Evolutionary conservation across 1,284 basidiomycete species (phyloP).

Genomic region (Ganoderma lucidum): DNA sequence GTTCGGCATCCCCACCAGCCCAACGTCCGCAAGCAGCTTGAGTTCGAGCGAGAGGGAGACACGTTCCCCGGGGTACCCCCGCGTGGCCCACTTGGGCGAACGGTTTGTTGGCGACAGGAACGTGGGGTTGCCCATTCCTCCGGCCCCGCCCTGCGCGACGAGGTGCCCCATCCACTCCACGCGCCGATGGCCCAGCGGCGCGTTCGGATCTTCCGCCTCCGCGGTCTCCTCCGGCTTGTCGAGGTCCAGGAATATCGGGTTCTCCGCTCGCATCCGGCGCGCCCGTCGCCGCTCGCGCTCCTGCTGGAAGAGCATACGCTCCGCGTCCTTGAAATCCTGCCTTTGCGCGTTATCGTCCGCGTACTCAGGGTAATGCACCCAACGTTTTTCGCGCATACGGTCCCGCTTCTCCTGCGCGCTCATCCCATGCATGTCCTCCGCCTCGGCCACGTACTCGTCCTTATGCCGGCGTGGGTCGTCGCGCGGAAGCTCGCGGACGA

Average conservation of each 20-base stretch:
- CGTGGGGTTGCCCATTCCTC: conserved; percentile 92
- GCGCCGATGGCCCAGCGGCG: conserved; percentile 73
- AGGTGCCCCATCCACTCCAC: conserved; percentile 71
- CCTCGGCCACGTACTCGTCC: conserved; percentile 75
- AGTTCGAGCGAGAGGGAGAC: conserved; percentile 91
- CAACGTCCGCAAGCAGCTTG: conserved; percentile 94
- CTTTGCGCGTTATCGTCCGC: conserved; percentile 68
- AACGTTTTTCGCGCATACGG: conserved; percentile 72
- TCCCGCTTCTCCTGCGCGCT: conserved; percentile 55
- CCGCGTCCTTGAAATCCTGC: conserved; percentile 81
- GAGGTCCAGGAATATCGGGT: conserved; percentile 67
- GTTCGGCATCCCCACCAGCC: conserved; percentile 96
- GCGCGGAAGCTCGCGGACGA: conserved; percentile 78
- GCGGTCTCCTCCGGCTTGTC: conserved; percentile 56
- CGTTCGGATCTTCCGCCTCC: conserved; percentile 55
- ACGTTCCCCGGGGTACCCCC: conserved; percentile 84
- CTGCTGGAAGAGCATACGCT: conserved; percentile 65
- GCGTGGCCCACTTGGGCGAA: conserved; percentile 83
- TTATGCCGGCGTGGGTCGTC: conserved; percentile 67
- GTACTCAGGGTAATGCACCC: conserved; percentile 82
- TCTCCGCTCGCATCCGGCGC: conserved; percentile 50
- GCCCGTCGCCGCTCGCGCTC: conserved; percentile 66
- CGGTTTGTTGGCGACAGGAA: conserved; percentile 76
- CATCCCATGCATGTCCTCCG: conserved; percentile 64
- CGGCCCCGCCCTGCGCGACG: conserved; percentile 81